phyloP scores from a whole-genome alignment of 352 stramenopile species.

The Phytophthora uliginosa region DNA sequence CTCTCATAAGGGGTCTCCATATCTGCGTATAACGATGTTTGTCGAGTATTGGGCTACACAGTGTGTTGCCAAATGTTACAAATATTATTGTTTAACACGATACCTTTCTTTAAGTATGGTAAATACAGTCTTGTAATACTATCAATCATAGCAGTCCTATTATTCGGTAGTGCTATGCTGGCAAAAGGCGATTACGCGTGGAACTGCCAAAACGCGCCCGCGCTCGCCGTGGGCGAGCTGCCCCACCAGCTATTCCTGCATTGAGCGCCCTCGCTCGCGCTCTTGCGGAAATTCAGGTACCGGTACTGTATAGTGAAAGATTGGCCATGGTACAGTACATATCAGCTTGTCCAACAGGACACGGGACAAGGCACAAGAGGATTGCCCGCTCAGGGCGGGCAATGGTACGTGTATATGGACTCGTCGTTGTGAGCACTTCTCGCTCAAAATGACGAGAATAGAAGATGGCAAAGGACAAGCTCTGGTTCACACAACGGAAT shows the following conservation, averaged over 20 bases:
- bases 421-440: background rate
- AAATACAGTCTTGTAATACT: background rate
- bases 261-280: background rate
- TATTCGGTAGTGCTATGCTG: background rate
- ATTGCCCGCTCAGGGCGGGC: background rate
- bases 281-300: background rate
- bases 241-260: background rate
- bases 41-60: too few species aligned
- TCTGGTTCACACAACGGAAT: constrained; percentile 2
- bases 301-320: background rate
- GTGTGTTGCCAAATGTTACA: background rate
- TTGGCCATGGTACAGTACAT: background rate
- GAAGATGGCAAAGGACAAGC: background rate
- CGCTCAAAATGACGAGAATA: background rate
- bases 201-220: background rate
- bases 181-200: background rate
- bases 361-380: background rate
- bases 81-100: background rate
- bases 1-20: background rate
- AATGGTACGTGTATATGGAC: too few species aligned
- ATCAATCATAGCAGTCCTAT: background rate
- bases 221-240: background rate
- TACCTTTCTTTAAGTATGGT: background rate
- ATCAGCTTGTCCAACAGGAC: background rate
- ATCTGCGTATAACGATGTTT: background rate